Base-by-base conservation (phyloP, 2,329 filamentous ascomycete species). In the Aspergillus amoenus region DNA sequence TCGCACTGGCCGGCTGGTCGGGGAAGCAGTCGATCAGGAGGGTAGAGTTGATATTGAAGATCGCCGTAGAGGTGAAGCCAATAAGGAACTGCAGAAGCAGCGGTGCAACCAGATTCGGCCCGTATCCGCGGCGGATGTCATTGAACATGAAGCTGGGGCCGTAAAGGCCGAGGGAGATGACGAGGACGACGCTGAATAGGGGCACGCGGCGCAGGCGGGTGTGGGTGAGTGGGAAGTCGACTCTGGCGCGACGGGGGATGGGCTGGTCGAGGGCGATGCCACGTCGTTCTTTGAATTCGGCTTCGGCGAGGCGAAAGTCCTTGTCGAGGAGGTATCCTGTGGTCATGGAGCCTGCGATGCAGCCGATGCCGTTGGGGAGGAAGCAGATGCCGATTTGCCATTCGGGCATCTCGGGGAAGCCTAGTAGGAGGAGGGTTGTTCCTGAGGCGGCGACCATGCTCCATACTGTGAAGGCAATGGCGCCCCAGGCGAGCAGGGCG, bases 361-460 rank as follows among this genome's bases (percentile, higher is more conserved):
- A 56, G 79, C 70, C 71, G 8, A 55, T 17, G 7, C 68, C 76
- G 57, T 77, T 78, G 5, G 75, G 72, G 7, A 79, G 62, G 59
- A 78, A 79, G 8, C 67, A 71, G 2, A 79, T 60, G 4, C 78
- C 78, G 27, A 79, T 63, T 53, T 76, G 60, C 17, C 77, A 54
- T 4, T 73, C 68, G 41, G 69, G 76, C 44, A 81, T 68, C 40
- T 32, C 58, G 12, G 57, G 54, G 11, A 63, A 45, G 7, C 67
- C 56, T 48, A 78, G 80, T 6, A 63, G 66, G 0, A 67, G 60
- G 59, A 76, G 67, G 54, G 80, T 65, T 0, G 76, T 73, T 1
- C 78, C 81, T 11, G 70, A 77, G 2, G 78, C 75, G 2, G 76
- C 79, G 5, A 81, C 73, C 78, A 81, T 81, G 21, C 72, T 78